Conservation (phyloP, 768 basidiomycete species). For the Hortiboletus campestris region DNA sequence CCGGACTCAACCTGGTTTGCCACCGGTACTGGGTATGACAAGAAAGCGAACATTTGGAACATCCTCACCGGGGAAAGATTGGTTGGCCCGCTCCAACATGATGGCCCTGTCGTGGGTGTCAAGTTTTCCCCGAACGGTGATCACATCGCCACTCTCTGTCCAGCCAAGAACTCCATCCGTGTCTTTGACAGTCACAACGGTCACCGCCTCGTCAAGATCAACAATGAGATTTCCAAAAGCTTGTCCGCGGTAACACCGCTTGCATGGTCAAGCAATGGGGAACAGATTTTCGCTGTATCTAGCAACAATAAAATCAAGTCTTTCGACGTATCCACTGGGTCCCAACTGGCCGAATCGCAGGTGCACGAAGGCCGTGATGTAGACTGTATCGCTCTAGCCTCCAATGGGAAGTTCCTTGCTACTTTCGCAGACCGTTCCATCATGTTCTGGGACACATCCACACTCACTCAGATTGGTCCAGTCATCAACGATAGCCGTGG, state of each 20-base stretch:
- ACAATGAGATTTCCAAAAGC: accelerated
- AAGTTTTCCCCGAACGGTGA: neutral
- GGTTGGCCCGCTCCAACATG: neutral
- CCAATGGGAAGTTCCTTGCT: neutral
- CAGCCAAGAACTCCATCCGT: neutral
- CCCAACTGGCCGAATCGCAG: neutral
- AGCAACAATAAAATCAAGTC: neutral
- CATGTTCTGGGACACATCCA: neutral
- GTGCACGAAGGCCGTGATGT: neutral
- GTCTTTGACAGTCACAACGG: neutral
- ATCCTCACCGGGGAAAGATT: neutral
- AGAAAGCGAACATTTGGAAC: neutral
- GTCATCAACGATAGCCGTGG: neutral
- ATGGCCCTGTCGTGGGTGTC: neutral
- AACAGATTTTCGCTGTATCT: neutral
- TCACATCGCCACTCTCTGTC: neutral
- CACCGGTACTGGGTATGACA: neutral
- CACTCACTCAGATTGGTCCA: neutral
- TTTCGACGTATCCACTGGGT: neutral
- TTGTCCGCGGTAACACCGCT: neutral
- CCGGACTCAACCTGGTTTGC: neutral
- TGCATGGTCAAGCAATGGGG: neutral
- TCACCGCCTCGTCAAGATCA: neutral
- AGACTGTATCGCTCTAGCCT: neutral
- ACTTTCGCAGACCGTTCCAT: neutral